Evolutionary conservation across 306 rosid genomes (phyloP).

Genomic region (Medicago lupulina): DNA sequence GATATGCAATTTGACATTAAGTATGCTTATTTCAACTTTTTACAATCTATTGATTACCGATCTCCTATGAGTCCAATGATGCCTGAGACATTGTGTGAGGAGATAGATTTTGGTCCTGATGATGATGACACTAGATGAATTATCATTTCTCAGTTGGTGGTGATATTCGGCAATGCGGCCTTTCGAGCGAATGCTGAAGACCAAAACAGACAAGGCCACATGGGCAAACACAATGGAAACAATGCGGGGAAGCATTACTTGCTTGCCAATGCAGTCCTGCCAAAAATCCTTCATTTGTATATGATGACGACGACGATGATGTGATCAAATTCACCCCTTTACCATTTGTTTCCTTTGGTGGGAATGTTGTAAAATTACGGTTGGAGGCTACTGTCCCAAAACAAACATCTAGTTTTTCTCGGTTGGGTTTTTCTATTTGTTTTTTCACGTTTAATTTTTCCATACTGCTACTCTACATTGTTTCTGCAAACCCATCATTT

Average conservation of each 20-base stretch:
- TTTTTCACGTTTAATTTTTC: not conserved
- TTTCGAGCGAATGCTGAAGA: constrained; percentile 15
- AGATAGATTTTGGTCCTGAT: constrained; percentile 44
- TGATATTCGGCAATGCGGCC: constrained; percentile 11
- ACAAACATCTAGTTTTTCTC: constrained; percentile 9
- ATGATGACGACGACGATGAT: not conserved
- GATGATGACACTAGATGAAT: constrained; percentile 29
- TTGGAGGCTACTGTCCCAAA: constrained; percentile 1
- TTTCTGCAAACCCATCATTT: not conserved
- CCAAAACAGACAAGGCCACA: not conserved
- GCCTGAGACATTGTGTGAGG: constrained; percentile 36
- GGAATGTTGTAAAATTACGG: constrained; percentile 11
- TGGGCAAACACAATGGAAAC: constrained; percentile 26
- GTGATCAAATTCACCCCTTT: constrained; percentile 14
- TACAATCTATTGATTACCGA: constrained; percentile 62
- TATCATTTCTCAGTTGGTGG: constrained; percentile 19
- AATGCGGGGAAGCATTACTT: constrained; percentile 14
- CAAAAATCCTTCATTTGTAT: constrained; percentile 18
- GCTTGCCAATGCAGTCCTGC: not conserved
- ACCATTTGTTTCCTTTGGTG: not conserved
- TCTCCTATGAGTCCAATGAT: constrained; percentile 6
- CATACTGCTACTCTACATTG: not conserved
- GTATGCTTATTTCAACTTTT: constrained; percentile 81
- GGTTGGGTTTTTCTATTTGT: not conserved
- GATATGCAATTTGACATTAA: constrained; percentile 88